Evolutionary conservation across 2,329 filamentous ascomycete genomes (phyloP), one percentile per base, ranked within the genome.

Genomic region (Aureobasidium pullulans): DNA sequence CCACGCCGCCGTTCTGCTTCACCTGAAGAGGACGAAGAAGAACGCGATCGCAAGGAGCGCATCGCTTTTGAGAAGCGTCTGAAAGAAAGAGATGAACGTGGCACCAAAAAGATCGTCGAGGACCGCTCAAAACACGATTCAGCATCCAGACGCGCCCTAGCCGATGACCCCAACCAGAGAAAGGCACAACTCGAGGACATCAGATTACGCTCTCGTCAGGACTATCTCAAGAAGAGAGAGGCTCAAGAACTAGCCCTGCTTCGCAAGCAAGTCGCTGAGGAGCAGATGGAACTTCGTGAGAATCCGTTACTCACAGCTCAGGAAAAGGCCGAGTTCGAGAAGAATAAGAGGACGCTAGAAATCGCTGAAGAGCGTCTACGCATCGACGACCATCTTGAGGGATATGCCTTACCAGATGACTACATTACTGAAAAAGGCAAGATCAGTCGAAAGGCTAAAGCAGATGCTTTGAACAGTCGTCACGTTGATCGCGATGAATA

Each of bases 341-440:
- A 90, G 69, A 97, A 97, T 69, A 79, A 89, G 47, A 90, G 97
- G 72, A 75, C 75, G 59, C 65, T 75, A 67, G 75, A 76, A 66
- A 68, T 79, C 70, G 76, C 77, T 68, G 66, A 96, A 73, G 90
- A 95, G 71, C 82, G 93, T 23, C 77, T 93, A 59, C 83, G 84
- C 44, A 96, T 99, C 64, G 92, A 97, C 70, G 93, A 97, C 66
- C 86, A 96, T 71, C 83, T 87, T 19, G 92, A 96, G 75, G 93
- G 93, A 2, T 99, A 97, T 74, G 82, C 87, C 64, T 86, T 99
- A 77, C 94, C 93, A 0, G 92, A 96, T 64, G 91, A 96, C 71
- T 96, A 96, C 70, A 93, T 96, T 63, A 96, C 89, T 0, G 91
- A 95, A 70, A 92, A 93, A 73, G 91, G 90, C 23, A 94, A 95